Percentiles rank a stretch among this genome's conserved stretches.
Evolutionary conservation across 768 basidiomycete genomes (phyloP).

Genomic region (Galerina marginata): DNA sequence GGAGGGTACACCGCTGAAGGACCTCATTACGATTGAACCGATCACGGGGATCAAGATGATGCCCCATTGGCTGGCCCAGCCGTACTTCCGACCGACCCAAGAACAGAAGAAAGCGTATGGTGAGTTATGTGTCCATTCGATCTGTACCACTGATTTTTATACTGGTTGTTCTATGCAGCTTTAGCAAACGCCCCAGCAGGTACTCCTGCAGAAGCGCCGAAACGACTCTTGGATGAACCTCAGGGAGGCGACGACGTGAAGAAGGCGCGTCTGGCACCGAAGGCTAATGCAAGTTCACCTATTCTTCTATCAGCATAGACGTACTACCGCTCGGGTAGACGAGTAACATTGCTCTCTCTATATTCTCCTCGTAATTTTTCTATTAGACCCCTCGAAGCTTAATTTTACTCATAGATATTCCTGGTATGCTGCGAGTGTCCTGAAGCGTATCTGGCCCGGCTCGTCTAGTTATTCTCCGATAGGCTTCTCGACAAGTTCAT

Average conservation of each 20-base stretch:
- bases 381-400: background rate
- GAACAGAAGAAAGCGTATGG: constrained; percentile 30
- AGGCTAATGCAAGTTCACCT: background rate
- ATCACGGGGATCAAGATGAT: constrained; percentile 42
- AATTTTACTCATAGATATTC: background rate
- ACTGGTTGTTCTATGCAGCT: background rate
- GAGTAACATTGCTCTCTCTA: background rate
- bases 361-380: constrained; percentile 1
- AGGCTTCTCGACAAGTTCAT: background rate
- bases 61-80: constrained; percentile 62
- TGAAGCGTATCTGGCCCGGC: background rate
- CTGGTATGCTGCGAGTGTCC: background rate
- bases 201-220: background rate
- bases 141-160: background rate
- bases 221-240: constrained; percentile 16
- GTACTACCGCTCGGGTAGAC: background rate
- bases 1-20: constrained; percentile 29
- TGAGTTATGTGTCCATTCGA: background rate
- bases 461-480: background rate
- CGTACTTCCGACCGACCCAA: constrained; percentile 59
- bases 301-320: background rate
- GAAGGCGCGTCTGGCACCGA: constrained; percentile 12
- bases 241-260: constrained; percentile 17
- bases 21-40: constrained; percentile 37
- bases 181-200: constrained; percentile 42